phyloP scores from a whole-genome alignment of 1,284 basidiomycete genomes.

The Moesziomyces sp. region DNA sequence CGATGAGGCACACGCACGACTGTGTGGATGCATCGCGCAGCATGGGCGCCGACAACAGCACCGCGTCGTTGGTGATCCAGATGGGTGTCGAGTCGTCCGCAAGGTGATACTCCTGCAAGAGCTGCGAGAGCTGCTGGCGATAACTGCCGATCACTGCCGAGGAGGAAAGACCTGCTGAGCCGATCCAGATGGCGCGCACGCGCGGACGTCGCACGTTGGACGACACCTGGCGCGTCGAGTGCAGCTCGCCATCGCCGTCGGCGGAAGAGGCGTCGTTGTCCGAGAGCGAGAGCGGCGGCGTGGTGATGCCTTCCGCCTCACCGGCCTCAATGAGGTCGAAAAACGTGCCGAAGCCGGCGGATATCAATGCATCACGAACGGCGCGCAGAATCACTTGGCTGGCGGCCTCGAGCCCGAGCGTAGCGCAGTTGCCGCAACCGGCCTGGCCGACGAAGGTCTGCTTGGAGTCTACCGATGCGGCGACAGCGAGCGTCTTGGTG shows the following conservation, averaged over 20 bases:
- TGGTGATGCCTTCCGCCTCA: constrained; percentile 43
- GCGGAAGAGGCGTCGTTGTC: constrained; percentile 35
- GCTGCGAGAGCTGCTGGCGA: constrained; percentile 24
- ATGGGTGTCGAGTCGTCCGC: constrained; percentile 34
- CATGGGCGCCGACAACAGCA: constrained; percentile 44
- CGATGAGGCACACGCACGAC: constrained; percentile 44
- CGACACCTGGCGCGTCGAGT: not conserved
- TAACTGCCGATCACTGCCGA: constrained; percentile 30
- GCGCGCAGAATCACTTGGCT: constrained; percentile 43
- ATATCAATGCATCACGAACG: constrained; percentile 32
- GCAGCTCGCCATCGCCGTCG: constrained; percentile 19
- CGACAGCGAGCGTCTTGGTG: constrained; percentile 50
- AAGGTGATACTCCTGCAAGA: constrained; percentile 29
- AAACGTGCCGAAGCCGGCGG: constrained; percentile 43
- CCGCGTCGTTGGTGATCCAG: constrained; percentile 52
- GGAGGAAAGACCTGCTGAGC: constrained; percentile 35
- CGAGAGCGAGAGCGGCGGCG: constrained; percentile 37
- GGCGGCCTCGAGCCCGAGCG: constrained; percentile 36
- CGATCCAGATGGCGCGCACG: constrained; percentile 48
- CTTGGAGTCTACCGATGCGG: constrained; percentile 24
- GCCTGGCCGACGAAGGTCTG: constrained; percentile 38
- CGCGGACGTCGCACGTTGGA: constrained; percentile 10
- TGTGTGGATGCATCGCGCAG: constrained; percentile 27
- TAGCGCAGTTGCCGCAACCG: constrained; percentile 49
- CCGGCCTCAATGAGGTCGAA: constrained; percentile 46